phyloP scores from a whole-genome alignment of 305 asterid species.

The Ilex paraguariensis region DNA sequence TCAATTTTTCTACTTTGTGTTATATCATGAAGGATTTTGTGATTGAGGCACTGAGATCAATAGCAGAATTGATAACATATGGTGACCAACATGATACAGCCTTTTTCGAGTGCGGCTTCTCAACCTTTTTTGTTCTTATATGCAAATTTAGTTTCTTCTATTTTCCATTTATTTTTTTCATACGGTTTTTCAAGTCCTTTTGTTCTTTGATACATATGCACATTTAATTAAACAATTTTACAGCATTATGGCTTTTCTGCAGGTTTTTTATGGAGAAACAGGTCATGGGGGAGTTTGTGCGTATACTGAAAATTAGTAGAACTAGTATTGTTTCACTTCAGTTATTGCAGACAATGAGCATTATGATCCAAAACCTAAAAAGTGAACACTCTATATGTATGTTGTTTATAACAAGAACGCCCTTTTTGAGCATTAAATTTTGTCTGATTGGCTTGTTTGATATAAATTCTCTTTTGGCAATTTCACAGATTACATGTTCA shows the following conservation, averaged over 20 bases:
- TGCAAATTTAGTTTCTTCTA: conserved; percentile 16
- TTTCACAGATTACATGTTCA: conserved; percentile 94
- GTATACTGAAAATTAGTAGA: conserved; percentile 67
- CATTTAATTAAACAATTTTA: conserved; percentile 6
- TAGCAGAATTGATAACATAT: conserved; percentile 88
- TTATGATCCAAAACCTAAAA: conserved; percentile 92
- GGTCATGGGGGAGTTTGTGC: conserved; percentile 97
- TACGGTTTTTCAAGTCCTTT: background rate
- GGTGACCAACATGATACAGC: conserved; percentile 97
- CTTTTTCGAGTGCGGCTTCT: conserved; percentile 72
- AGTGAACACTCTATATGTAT: conserved; percentile 92
- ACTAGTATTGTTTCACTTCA: conserved; percentile 71
- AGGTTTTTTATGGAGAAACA: conserved; percentile 99
- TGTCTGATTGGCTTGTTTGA: conserved; percentile 20
- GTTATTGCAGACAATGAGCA: conserved; percentile 97
- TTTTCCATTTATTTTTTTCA: conserved; percentile 8
- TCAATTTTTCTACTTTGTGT: conserved; percentile 9
- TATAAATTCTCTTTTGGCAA: conserved; percentile 17
- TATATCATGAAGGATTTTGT: conserved; percentile 65
- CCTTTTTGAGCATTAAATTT: conserved; percentile 8
- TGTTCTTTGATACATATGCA: background rate
- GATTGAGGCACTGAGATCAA: conserved; percentile 92
- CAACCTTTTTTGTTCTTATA: conserved; percentile 13
- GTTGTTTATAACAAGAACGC: conserved; percentile 21
- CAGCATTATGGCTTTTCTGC: conserved; percentile 23